phyloP scores from a whole-genome alignment of 2,329 filamentous ascomycete species.

The Graphilbum sp. region DNA sequence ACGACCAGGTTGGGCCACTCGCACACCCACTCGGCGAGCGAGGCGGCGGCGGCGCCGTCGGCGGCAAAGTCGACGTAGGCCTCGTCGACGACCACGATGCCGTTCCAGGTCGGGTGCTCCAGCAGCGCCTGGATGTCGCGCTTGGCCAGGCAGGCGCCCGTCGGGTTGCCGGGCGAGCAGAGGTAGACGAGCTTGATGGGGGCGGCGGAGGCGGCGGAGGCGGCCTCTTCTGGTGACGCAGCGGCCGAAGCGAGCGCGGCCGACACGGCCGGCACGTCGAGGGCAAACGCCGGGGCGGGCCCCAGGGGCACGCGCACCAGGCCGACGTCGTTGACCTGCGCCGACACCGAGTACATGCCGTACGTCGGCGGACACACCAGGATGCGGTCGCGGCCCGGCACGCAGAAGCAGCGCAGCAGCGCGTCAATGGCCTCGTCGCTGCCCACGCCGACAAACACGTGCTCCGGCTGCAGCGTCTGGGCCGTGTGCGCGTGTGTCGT shows the following conservation, averaged over 20 bases:
- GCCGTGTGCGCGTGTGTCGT: slow-evolving; percentile 71
- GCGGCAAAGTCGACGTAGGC: slow-evolving; percentile 90
- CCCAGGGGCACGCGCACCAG: slow-evolving; percentile 77
- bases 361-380: slow-evolving; percentile 93
- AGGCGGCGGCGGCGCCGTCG: slow-evolving; percentile 36
- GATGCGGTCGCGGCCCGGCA: slow-evolving; percentile 74
- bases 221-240: no score
- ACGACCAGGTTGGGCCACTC: slow-evolving; percentile 94
- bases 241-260: no score
- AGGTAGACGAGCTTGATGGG: slow-evolving; percentile 81
- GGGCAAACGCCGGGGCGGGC: slow-evolving; percentile 51
- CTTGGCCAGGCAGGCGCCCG: slow-evolving; percentile 62
- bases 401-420: slow-evolving; percentile 82
- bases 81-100: slow-evolving; percentile 83
- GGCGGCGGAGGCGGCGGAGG: slow-evolving; percentile 16
- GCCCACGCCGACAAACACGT: slow-evolving; percentile 89
- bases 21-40: slow-evolving; percentile 76
- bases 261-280: slow-evolving; percentile 56
- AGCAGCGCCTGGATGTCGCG: slow-evolving; percentile 57
- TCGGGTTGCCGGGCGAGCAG: slow-evolving; percentile 92
- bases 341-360: slow-evolving; percentile 94
- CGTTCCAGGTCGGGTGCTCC: slow-evolving; percentile 85
- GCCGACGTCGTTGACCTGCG: slow-evolving; percentile 80
- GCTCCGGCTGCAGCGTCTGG: slow-evolving; percentile 56
- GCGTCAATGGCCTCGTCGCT: slow-evolving; percentile 96